Base-by-base conservation (phyloP, 2,329 filamentous ascomycete genomes). In the Diaporthe destruens region DNA sequence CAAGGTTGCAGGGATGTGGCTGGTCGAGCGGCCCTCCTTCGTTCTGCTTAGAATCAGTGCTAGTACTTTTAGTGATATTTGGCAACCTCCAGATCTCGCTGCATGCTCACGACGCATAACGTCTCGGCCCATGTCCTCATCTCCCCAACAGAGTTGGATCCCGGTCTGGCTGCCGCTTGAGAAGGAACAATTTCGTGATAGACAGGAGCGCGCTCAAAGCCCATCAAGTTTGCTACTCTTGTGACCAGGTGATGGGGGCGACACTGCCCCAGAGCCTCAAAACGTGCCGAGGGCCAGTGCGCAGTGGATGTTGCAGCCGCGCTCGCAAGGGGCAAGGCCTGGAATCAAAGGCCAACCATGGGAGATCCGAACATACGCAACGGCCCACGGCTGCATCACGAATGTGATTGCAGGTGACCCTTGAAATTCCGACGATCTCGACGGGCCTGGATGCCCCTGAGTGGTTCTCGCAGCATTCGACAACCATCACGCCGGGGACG, bases 1-100 rank as follows among this genome's bases (percentile, higher is more conserved):
- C 44, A 63, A 20, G 5, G 20, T 25, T 74, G 55, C 72, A 69
- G 66, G 72, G 72, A 63, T 72, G 34, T 29, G 44, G 71, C 71
- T 65, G 59, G 49, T 44, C 34, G 12, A 47, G 25, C 39, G 54
- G 44, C 67, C 34, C 49, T 71, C 36, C 34, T 14, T 23, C 34
- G 34, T 23, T 25, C 18, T 66, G 32, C 47, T 39, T 66, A 66
- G 61, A 32, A 66, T 47, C 25, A 39, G 61, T 66, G 47, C 61
- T 66, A 66, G 39, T 47, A 66, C 20, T 23, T 25, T 39, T 66
- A 66, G 61, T 53, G 44, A 53, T 53, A 66, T 53, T 66, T 66
- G 61, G 47, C 47, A 36, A 32, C n/a, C 44, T 34, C 47, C 18
- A 23, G 61, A 66, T 25, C 25, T 66, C n/a, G 61, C 32, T 66